phyloP scores from a whole-genome alignment of 257 asterid genomes.

The Fraxinus excelsior region DNA sequence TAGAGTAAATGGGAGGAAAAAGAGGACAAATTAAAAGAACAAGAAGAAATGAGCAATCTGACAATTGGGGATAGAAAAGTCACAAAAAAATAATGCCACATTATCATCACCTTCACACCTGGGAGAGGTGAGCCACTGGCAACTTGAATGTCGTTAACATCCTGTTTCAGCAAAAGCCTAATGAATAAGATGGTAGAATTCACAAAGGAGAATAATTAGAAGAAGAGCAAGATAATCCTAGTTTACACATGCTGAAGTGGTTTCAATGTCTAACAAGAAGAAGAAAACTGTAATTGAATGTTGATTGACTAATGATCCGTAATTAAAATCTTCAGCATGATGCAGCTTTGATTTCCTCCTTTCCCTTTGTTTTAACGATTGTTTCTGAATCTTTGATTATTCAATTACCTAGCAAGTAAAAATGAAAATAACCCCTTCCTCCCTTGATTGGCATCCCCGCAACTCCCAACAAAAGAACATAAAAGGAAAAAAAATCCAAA shows the following conservation, averaged over 20 bases:
- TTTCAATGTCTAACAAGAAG: neutral
- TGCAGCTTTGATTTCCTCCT: constrained; percentile 19
- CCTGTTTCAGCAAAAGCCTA: constrained; percentile 48
- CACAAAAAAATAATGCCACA: constrained; percentile 26
- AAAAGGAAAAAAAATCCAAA: neutral
- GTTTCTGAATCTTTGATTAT: neutral
- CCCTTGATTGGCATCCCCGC: constrained; percentile 6
- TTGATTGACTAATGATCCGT: neutral
- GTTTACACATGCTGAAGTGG: constrained; percentile 15
- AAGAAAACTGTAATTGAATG: neutral
- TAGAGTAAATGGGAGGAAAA: constrained; percentile 25
- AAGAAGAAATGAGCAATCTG: constrained; percentile 17
- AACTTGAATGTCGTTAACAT: constrained; percentile 47
- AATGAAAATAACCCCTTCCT: neutral
- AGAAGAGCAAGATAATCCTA: constrained; percentile 9
- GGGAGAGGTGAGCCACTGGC: constrained; percentile 95
- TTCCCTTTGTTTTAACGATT: constrained; percentile 1
- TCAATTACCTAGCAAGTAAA: neutral
- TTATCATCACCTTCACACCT: constrained; percentile 86
- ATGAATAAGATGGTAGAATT: constrained; percentile 13
- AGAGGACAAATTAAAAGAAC: constrained; percentile 7
- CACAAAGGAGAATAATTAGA: constrained; percentile 16
- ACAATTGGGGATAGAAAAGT: constrained; percentile 4
- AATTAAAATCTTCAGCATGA: constrained; percentile 13
- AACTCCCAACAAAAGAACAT: constrained; percentile 1